These are phyloP conservation scores for Marasmius tenuissimus DNA, from an alignment of 1,284 basidiomycete species.

Conservation along the genomic window DNA sequence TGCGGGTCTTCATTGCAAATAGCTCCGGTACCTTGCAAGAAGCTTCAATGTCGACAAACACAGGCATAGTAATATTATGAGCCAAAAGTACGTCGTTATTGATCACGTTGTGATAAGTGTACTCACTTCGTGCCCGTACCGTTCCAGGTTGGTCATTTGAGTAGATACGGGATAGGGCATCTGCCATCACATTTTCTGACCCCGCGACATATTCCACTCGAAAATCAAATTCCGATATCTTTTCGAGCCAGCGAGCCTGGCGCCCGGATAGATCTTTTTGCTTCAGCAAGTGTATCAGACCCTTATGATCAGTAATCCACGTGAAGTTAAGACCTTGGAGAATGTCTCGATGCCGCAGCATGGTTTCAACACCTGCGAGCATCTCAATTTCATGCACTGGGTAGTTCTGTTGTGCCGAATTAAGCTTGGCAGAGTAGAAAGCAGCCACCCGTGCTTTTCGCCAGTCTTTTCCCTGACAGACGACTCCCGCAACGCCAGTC, in stretches of 20 bases:
- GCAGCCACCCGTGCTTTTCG: constrained; percentile 14
- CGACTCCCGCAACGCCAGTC: constrained; percentile 23
- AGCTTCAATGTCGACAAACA: constrained; percentile 7
- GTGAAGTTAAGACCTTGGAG: constrained; percentile 1
- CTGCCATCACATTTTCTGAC: background rate
- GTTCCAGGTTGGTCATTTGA: constrained; percentile 8
- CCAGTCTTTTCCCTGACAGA: constrained; percentile 20
- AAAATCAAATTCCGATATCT: constrained; percentile 15
- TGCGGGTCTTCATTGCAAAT: background rate
- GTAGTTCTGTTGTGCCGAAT: constrained; percentile 7
- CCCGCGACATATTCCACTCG: constrained; percentile 1
- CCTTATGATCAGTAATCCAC: constrained; percentile 3
- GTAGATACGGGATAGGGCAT: constrained; percentile 5
- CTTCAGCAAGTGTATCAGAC: constrained; percentile 3
- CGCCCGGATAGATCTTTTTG: constrained; percentile 14
- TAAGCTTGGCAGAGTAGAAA: constrained; percentile 31
- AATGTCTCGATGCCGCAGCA: constrained; percentile 21
- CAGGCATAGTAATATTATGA: background rate
- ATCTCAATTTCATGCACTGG: constrained; percentile 25
- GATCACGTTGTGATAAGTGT: background rate
- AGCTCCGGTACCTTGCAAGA: background rate
- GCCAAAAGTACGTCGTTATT: background rate
- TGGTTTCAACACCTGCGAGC: constrained; percentile 23
- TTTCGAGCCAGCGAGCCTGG: constrained; percentile 9
- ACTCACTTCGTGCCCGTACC: constrained; percentile 1